A percentile compares a stretch with the other conserved stretches of the same genome.
Evolutionary conservation across 139 green algal genomes (phyloP).

Genomic region (Chlamydomonas applanata): DNA sequence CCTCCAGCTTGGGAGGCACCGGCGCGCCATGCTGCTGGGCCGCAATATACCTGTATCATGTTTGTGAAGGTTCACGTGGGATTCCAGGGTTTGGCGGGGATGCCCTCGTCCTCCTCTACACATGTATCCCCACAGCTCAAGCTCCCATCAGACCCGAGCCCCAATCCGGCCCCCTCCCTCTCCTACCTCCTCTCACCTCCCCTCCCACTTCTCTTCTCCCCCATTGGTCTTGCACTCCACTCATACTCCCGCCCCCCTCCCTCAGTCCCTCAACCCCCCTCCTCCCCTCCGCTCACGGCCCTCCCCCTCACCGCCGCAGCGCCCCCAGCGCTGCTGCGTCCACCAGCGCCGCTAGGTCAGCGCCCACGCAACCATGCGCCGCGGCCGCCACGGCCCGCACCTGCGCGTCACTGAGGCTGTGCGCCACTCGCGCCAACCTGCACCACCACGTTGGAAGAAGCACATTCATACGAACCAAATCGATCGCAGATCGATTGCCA

Average conservation of each 20-base stretch:
- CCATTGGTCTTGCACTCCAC: too few species aligned
- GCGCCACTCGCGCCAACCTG: constrained; percentile 37
- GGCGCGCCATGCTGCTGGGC: not conserved
- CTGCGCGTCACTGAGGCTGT: constrained; percentile 49
- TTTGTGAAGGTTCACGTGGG: too few species aligned
- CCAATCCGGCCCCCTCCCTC: not conserved
- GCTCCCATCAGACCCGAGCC: too few species aligned
- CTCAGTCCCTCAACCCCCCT: too few species aligned
- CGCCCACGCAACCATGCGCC: constrained; percentile 77
- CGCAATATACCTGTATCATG: not conserved
- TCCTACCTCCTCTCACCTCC: constrained; percentile 2
- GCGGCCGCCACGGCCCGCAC: constrained; percentile 55
- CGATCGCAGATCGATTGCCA: too few species aligned
- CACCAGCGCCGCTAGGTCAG: constrained; percentile 78
- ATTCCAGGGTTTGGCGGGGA: too few species aligned
- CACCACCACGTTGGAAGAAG: too few species aligned
- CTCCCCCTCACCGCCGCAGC: constrained; percentile 30
- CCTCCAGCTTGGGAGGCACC: constrained; percentile 16
- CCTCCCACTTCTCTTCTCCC: too few species aligned
- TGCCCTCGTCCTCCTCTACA: not conserved
- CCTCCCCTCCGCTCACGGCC: not conserved
- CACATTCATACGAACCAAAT: too few species aligned
- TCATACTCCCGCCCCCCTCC: not conserved
- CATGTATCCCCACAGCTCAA: not conserved
- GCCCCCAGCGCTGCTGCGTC: constrained; percentile 71